phyloP scores from a whole-genome alignment of 2,329 filamentous ascomycete species.

The Sporothrix phasma region DNA sequence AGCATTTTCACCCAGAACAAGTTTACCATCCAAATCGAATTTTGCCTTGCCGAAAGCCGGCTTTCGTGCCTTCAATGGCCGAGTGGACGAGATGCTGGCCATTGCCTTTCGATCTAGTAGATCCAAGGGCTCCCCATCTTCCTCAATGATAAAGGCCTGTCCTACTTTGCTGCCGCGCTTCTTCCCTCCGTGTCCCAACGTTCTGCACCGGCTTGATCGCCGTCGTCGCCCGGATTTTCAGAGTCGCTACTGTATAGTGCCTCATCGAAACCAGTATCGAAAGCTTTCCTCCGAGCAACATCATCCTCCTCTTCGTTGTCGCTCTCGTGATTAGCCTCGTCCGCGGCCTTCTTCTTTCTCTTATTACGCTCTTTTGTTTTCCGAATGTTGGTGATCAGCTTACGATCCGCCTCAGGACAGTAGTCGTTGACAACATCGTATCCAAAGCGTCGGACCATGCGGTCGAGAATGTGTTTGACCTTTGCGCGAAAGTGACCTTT shows the following conservation, averaged over 20 bases:
- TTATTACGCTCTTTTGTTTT: constrained; percentile 89
- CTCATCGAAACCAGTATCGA: constrained; percentile 90
- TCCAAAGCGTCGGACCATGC: constrained; percentile 86
- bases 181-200: constrained; percentile 24
- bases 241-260: constrained; percentile 71
- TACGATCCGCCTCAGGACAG: constrained; percentile 78
- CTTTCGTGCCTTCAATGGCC: constrained; percentile 50
- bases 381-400: constrained; percentile 86
- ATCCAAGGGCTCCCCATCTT: constrained; percentile 90
- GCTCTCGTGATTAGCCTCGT: constrained; percentile 36
- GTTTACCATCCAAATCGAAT: constrained; percentile 67
- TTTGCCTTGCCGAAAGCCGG: constrained; percentile 44
- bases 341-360: constrained; percentile 68
- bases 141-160: constrained; percentile 82
- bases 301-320: constrained; percentile 46
- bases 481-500: constrained; percentile 95
- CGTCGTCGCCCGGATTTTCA: constrained; percentile 44
- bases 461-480: constrained; percentile 95
- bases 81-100: constrained; percentile 86
- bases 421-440: constrained; percentile 68
- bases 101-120: constrained; percentile 81
- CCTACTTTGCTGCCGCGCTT: constrained; percentile 47
- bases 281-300: constrained; percentile 43
- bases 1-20: constrained; percentile 52
- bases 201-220: not conserved